Percentiles rank a stretch among this genome's conserved stretches.
These are phyloP conservation scores for Anastatica hierochuntica DNA, from an alignment of 345 rosid species.

Conservation along the genomic window DNA sequence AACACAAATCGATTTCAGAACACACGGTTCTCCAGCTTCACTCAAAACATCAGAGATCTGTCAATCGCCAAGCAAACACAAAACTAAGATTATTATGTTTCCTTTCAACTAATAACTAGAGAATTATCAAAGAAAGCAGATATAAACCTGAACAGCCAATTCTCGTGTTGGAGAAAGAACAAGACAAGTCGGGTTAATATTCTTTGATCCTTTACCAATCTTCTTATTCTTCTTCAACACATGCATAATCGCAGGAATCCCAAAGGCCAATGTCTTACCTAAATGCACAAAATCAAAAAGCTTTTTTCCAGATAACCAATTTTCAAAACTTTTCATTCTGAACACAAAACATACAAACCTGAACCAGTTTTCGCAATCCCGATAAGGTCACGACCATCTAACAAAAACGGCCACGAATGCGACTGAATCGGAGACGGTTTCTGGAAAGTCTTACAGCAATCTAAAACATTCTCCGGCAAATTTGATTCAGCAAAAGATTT, in stretches of 20 bases:
- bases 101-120: background rate
- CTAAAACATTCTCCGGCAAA: slow-evolving; percentile 58
- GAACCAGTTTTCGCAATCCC: slow-evolving; percentile 98
- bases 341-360: slow-evolving; percentile 39
- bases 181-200: slow-evolving; percentile 77
- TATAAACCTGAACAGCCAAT: slow-evolving; percentile 78
- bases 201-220: slow-evolving; percentile 34
- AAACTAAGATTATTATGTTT: background rate
- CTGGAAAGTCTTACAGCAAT: slow-evolving; percentile 64
- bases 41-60: slow-evolving; percentile 73
- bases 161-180: slow-evolving; percentile 96
- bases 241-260: slow-evolving; percentile 84
- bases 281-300: too few relatives aligned
- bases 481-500: slow-evolving; percentile 44
- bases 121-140: background rate
- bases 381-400: slow-evolving; percentile 83
- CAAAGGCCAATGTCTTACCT: slow-evolving; percentile 95
- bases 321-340: too few relatives aligned
- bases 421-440: slow-evolving; percentile 91
- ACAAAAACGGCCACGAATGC: slow-evolving; percentile 83
- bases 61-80: slow-evolving; percentile 9
- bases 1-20: slow-evolving; percentile 61
- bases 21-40: slow-evolving; percentile 74
- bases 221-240: slow-evolving; percentile 55
- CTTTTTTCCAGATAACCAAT: background rate